Evolutionary conservation across 2,329 filamentous ascomycete genomes (phyloP), one percentile per base, ranked within the genome.

Genomic region (Aspergillus amoenus): DNA sequence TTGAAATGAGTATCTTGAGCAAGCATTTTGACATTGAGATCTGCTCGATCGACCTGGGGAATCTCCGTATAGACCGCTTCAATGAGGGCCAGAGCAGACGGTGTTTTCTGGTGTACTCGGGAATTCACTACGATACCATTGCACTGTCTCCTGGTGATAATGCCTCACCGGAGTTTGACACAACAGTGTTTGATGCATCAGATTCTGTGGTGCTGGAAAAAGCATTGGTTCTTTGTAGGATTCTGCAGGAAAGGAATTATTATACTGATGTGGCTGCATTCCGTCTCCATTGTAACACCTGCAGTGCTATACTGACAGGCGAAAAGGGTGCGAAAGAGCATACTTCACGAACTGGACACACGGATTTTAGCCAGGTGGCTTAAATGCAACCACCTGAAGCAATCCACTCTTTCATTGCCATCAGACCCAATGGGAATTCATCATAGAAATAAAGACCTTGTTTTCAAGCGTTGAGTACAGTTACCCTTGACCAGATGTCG

Each of bases 61-160:
- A 85, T 40, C 72, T 86, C 12, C 77, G 85, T 12, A 79, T 91
- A 5, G 88, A 91, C 66, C 84, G 84, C 5, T 95, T 93, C 75
- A 95, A 95, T 63, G 90, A 94, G 69, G 85, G 86, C 1, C 84
- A 84, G 52, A 73, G 78, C 34, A 84, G 82, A 41, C 82, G 91
- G 6, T 93, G 90, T 68, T 86, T 96, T 24, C 79, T 97, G 22
- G 87, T 96, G 0, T 97, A 96, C 75, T 93, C 89, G 0, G 92
- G 92, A 3, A 94, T 97, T 50, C 93, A 97, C 72, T 97, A 97
- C 75, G 93, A 97, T 73, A 88, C 90, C 6, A 88, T 97, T 58
- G 91, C 90, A 1, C 85, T 96, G 63, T 87, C 86, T 17, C 85
- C 83, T 40, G 86, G 80, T 21, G 82, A 81, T 61, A 81, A 75